A percentile compares a stretch with the other conserved stretches of the same genome.
These are phyloP conservation scores for Cardamine occulta DNA, from an alignment of 345 rosid genomes.

Conservation along the genomic window DNA sequence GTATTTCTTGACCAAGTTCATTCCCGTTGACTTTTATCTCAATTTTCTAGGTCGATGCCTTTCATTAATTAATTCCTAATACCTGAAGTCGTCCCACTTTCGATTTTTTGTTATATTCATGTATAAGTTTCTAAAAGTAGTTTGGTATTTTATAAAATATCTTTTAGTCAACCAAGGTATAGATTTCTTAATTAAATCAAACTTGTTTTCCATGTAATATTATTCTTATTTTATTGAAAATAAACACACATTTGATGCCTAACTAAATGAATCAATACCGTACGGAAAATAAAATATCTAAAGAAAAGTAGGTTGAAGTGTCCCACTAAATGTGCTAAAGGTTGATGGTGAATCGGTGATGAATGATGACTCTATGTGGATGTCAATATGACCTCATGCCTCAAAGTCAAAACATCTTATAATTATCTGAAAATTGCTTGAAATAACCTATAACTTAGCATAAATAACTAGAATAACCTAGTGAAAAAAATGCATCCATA, in stretches of 20 bases:
- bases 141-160: constrained; percentile 24
- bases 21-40: constrained; percentile 37
- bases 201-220: neutral
- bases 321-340: constrained; percentile 35
- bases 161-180: constrained; percentile 12
- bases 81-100: constrained; percentile 12
- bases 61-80: neutral
- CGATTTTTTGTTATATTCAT: neutral
- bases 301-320: constrained; percentile 37
- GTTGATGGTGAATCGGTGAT: constrained; percentile 15
- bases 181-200: constrained; percentile 5
- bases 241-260: constrained; percentile 26
- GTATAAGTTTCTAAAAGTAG: constrained; percentile 11
- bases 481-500: too few relatives aligned
- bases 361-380: constrained; percentile 35
- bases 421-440: too few relatives aligned
- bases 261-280: constrained; percentile 27
- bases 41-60: constrained; percentile 23
- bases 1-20: constrained; percentile 43
- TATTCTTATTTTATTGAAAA: neutral
- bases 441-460: too few relatives aligned
- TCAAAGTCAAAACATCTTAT: constrained; percentile 37
- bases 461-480: too few relatives aligned
- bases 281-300: constrained; percentile 2
- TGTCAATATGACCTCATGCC: constrained; percentile 41